Evolutionary conservation across 192 early-diverging fungal species (phyloP).

Genomic region (Radiomyces spectabilis): DNA sequence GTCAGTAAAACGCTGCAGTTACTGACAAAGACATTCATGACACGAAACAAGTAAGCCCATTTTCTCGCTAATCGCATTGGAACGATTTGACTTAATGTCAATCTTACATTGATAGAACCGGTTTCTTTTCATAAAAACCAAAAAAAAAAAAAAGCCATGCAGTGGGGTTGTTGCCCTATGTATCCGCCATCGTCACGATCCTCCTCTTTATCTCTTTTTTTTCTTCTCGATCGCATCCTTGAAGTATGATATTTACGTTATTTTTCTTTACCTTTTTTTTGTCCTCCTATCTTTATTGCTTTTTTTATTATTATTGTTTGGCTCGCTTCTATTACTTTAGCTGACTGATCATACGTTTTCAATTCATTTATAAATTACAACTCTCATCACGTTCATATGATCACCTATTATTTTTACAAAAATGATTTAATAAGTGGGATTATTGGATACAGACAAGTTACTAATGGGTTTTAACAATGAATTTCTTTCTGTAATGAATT

Average conservation of each 20-base stretch:
- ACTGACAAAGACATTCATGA: conserved; percentile 76
- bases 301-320: background rate
- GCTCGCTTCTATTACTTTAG: too few species aligned
- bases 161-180: too few species aligned
- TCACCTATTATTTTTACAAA: too few species aligned
- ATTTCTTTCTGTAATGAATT: too few species aligned
- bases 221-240: background rate
- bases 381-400: too few species aligned
- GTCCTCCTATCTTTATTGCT: background rate
- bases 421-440: too few species aligned
- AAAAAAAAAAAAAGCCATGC: background rate
- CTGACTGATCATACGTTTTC: too few species aligned
- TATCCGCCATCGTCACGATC: background rate
- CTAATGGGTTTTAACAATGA: too few species aligned
- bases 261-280: background rate
- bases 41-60: conserved; percentile 29
- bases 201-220: background rate
- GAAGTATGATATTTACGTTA: background rate
- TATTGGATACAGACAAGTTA: too few species aligned
- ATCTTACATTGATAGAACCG: background rate
- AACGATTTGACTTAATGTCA: background rate
- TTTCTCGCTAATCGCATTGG: too few species aligned
- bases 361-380: too few species aligned
- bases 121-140: conserved; percentile 8
- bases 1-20: conserved; percentile 71